A percentile compares a stretch with the other conserved stretches of the same genome.
phyloP scores from a whole-genome alignment of 805 yeast genomes.

The Candida yuanshanica region DNA sequence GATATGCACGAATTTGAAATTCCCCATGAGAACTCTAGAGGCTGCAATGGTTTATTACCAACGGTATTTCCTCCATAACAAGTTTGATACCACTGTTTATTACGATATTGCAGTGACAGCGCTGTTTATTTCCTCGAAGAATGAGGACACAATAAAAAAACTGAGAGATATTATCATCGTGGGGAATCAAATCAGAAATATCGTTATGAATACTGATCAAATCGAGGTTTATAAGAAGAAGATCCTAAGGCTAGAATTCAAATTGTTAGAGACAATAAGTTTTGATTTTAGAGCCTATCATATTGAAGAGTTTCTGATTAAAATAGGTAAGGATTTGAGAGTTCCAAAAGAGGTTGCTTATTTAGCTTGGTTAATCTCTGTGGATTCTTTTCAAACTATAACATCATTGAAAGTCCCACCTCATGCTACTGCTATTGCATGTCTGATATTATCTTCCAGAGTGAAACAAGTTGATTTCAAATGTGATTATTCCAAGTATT shows the following conservation, averaged over 20 bases:
- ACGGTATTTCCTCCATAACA: constrained; percentile 59
- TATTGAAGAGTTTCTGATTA: constrained; percentile 61
- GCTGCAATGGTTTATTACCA: constrained; percentile 72
- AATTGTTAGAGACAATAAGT: constrained; percentile 66
- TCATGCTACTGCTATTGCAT: constrained; percentile 68
- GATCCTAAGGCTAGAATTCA: constrained; percentile 59
- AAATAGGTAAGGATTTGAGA: constrained; percentile 46
- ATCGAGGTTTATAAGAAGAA: constrained; percentile 52
- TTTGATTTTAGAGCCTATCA: constrained; percentile 74
- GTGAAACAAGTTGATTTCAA: constrained; percentile 30
- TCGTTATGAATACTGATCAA: constrained; percentile 24
- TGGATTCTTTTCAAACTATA: constrained; percentile 68
- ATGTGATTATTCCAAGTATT: constrained; percentile 9
- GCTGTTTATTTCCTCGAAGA: constrained; percentile 65
- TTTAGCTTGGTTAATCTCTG: constrained; percentile 69
- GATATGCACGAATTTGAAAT: constrained; percentile 46
- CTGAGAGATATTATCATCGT: constrained; percentile 51
- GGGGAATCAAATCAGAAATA: constrained; percentile 30
- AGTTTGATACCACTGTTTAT: constrained; percentile 47
- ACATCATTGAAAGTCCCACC: constrained; percentile 65
- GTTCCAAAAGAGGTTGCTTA: constrained; percentile 43
- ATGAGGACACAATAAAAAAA: constrained; percentile 81
- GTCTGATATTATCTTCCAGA: constrained; percentile 54
- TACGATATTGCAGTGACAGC: constrained; percentile 65
- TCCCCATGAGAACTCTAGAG: constrained; percentile 66